These are phyloP conservation scores for Ormosia semicastrata DNA, from an alignment of 306 rosid species.

Conservation along the genomic window DNA sequence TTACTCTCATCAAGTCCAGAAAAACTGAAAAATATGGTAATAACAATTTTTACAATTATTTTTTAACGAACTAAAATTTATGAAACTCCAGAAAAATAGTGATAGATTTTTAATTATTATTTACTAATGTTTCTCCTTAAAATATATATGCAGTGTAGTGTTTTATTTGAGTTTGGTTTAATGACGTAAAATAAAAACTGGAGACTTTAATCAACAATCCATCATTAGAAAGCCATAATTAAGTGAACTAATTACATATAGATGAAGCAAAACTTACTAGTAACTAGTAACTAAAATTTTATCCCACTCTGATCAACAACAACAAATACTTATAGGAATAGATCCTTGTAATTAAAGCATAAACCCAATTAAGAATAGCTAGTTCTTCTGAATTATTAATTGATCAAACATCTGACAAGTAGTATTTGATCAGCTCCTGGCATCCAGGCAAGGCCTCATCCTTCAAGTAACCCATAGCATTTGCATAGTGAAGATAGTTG, in stretches of 20 bases:
- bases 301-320: not conserved
- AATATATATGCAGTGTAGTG: not conserved
- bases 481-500: constrained; percentile 45
- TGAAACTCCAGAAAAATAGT: no score
- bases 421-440: constrained; percentile 39
- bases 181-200: not conserved
- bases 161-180: not conserved
- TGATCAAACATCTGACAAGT: constrained; percentile 37
- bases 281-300: not conserved
- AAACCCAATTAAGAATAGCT: not conserved
- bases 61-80: no score
- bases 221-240: not conserved
- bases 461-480: constrained; percentile 61
- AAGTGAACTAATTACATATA: not conserved
- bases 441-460: constrained; percentile 49
- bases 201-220: not conserved
- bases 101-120: no score
- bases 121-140: not conserved
- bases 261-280: not conserved
- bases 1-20: no score
- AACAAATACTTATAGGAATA: not conserved
- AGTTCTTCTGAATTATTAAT: not conserved
- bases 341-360: not conserved
- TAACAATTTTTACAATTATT: no score
- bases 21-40: no score